A percentile compares a stretch with the other conserved stretches of the same genome.
Conservation (phyloP, 2,329 filamentous ascomycete genomes). For the Alternaria ventricosa region DNA sequence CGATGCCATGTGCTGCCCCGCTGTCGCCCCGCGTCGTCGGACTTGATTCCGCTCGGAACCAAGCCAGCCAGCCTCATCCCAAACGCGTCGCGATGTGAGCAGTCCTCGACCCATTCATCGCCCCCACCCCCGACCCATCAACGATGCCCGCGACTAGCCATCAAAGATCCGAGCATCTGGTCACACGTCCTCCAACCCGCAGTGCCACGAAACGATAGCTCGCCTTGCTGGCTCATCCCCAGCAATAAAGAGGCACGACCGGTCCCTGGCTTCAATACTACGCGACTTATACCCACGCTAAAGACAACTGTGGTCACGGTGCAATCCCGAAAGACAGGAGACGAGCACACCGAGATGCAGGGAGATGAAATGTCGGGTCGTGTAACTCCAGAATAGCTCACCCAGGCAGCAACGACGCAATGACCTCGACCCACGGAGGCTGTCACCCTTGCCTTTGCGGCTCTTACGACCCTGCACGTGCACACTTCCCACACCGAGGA, state of each 20-base stretch:
- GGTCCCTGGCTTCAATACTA: background rate
- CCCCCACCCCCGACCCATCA: background rate
- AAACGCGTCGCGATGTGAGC: background rate
- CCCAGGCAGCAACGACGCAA: background rate
- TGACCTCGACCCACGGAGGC: background rate
- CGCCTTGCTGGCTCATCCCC: background rate
- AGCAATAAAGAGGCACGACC: background rate
- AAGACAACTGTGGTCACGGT: background rate
- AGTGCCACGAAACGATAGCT: background rate
- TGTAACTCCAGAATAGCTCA: background rate
- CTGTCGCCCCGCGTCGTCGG: slow-evolving; percentile 12
- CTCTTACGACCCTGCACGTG: background rate
- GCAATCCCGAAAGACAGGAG: background rate
- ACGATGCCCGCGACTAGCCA: background rate
- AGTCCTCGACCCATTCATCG: background rate
- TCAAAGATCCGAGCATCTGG: background rate
- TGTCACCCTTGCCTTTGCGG: background rate
- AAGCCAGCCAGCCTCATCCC: background rate
- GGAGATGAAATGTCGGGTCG: background rate
- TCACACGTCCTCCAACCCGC: background rate
- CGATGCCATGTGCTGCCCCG: slow-evolving; percentile 10
- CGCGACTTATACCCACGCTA: background rate
- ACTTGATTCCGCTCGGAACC: background rate
- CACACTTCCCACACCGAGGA: background rate
- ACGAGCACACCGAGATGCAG: background rate